Base-by-base conservation (phyloP, 108 stramenopile genomes). In the Thalassiosira profunda region DNA sequence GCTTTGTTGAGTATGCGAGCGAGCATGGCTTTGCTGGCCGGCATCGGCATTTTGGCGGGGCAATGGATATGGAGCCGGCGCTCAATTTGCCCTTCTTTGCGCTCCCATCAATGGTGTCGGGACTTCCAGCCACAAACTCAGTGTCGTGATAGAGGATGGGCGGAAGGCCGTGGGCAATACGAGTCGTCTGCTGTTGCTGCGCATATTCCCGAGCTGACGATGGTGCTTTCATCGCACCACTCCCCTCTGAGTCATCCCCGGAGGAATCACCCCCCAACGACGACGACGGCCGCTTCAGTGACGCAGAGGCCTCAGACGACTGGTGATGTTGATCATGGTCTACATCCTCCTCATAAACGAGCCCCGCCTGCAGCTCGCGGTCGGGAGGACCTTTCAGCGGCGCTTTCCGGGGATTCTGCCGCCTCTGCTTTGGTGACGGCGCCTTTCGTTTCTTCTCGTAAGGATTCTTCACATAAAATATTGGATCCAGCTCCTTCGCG, bases 301-400 rank as follows among this genome's bases (percentile, higher is more conserved):
- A 40, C 24, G 55, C 40, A n/a, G 46, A 46, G 23, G 24, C 41
- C 40, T 30, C 31, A 34, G 36, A 31, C 29, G 8, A 28, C 52
- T 28, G 52, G 68, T 45, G 36, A 18, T 58, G 57, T 43, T 38
- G 54, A 26, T 63, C 56, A 36, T 76, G 69, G 44, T 74, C 41
- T 9, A 75, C 61, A 33, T 81, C 80, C 44, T 81, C 80, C 34
- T 76, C 80, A 33, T 72, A 76, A 15, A 81, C 80, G 43, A 81
- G 62, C 0, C 80, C 80, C 17, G 74, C 61, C 59, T 81, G 80
- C 9, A 81, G 33, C 38, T 78, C 69, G 14, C 58, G 64, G 20
- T 62, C 26, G 15, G 34, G 30, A 7, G 29, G 40, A 21, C 24
- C 25, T 48, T 28, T 11, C 17, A 20, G 25, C 15, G 44, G 28